Evolutionary conservation across 352 stramenopile genomes (phyloP).

Genomic region (Phytophthora gonapodyides): DNA sequence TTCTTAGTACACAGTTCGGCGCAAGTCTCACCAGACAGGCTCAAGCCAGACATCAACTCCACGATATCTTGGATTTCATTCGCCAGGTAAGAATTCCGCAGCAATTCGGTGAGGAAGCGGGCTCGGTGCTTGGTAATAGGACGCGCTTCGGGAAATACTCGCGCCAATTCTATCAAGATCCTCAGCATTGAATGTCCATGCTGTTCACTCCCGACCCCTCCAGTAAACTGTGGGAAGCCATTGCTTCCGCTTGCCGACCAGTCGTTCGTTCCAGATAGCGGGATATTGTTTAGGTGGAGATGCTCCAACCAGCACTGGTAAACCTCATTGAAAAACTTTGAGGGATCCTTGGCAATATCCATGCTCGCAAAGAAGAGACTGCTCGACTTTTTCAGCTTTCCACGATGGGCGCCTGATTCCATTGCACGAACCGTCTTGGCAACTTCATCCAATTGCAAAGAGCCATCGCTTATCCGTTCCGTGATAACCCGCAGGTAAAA

Average conservation of each 20-base stretch:
- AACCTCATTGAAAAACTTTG: slow-evolving; percentile 74
- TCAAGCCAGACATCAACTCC: slow-evolving; percentile 65
- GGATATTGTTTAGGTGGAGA: slow-evolving; percentile 52
- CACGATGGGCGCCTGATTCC: slow-evolving; percentile 43
- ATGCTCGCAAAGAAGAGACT: slow-evolving; percentile 69
- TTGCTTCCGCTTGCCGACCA: slow-evolving; percentile 45
- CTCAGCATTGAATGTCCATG: slow-evolving; percentile 68
- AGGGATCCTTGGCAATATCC: slow-evolving; percentile 65
- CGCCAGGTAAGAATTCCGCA: slow-evolving; percentile 55
- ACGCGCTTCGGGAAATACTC: slow-evolving; percentile 60
- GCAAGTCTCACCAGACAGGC: slow-evolving; percentile 40
- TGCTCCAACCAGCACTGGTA: slow-evolving; percentile 86
- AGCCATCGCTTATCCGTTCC: slow-evolving; percentile 71
- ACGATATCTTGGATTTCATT: slow-evolving; percentile 69
- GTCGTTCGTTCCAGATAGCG: slow-evolving; percentile 38
- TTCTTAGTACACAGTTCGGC: slow-evolving; percentile 56
- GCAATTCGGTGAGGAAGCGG: slow-evolving; percentile 54
- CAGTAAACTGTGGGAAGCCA: slow-evolving; percentile 25
- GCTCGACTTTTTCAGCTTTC: slow-evolving; percentile 48
- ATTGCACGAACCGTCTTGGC: slow-evolving; percentile 47
- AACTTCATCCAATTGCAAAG: slow-evolving; percentile 61
- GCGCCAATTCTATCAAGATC: slow-evolving; percentile 66
- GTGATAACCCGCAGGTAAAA: slow-evolving; percentile 79
- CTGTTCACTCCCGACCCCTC: slow-evolving; percentile 40
- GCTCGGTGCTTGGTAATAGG: slow-evolving; percentile 49